Base-by-base conservation (phyloP, 176 grass and related monocot genomes). In the Phyllostachys edulis region DNA sequence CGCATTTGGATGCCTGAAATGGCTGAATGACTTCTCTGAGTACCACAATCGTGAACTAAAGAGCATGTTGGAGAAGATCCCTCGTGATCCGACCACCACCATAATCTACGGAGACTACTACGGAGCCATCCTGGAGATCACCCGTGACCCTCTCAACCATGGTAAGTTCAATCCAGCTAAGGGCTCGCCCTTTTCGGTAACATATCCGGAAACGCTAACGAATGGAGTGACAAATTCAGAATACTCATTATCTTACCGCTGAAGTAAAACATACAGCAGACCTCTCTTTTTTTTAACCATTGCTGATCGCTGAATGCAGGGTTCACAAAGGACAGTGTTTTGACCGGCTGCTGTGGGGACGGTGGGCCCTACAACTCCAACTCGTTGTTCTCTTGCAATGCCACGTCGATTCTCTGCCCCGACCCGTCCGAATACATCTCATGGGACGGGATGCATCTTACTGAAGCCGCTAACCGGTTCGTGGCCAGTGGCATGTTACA, bases 81-180 rank as follows among this genome's bases (percentile, higher is more conserved):
- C 10, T 16, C 6, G 10, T 27, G 38, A 77, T 15, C 27, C 34
- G 12, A 23, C 23, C 0, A 38, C 80, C 37, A 66, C 67, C 9
- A 14, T 89, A 9, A 38, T 84, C 55, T 89, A 89, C 71, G 75
- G 9, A 14, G 70, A 89, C 69, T 89, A 89, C 67, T 89, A 75
- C 52, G 75, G 34, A 24, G 75, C 87, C 26, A 16, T 21, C 14
- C 3, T 68, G 5, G 45, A 65, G 14, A 63, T 84, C 45, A 50
- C 27, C 34, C 6, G 27, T 0, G 15, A 4, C 42, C 69, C 81
- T 23, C 0, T 7, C 0, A 63, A 64, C 1, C 70, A 83, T 21
- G 81, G 81, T 83, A 55, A 3, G 3, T 73, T 51, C 50, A 26
- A 8, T 73, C 24, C 10, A 20, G 5, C 3, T 24, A 13, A 21